phyloP scores from a whole-genome alignment of 805 yeast species.

The Cephaloascus fragrans region DNA sequence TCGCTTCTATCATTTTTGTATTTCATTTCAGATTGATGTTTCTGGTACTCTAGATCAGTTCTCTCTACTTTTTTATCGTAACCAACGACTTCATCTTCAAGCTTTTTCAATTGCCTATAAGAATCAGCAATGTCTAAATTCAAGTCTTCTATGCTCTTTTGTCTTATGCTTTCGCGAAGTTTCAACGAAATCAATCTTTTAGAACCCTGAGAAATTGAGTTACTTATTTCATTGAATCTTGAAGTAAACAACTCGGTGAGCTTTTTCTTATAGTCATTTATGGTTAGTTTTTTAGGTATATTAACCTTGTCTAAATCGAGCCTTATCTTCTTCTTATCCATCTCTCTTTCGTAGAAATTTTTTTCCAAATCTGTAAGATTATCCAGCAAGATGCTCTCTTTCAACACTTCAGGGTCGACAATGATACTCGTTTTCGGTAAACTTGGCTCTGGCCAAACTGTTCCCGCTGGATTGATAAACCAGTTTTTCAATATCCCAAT shows the following conservation, averaged over 20 bases:
- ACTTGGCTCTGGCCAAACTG: background rate
- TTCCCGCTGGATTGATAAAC: background rate
- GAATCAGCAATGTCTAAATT: conserved; percentile 27
- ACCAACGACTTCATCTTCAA: conserved; percentile 17
- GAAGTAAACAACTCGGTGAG: conserved; percentile 26
- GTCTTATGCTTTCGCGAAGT: conserved; percentile 27
- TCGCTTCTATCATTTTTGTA: background rate
- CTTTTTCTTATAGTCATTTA: conserved; percentile 17
- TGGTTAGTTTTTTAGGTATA: background rate
- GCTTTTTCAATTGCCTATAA: conserved; percentile 24
- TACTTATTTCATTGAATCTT: conserved; percentile 15
- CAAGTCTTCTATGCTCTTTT: conserved; percentile 24
- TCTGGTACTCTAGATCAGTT: conserved; percentile 16
- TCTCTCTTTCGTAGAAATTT: background rate
- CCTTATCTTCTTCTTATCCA: background rate
- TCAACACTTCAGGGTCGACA: conserved; percentile 10
- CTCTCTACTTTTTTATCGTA: conserved; percentile 18
- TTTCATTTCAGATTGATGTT: background rate
- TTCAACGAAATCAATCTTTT: conserved; percentile 15
- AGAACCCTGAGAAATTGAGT: conserved; percentile 11
- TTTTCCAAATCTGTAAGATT: background rate
- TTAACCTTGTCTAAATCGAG: background rate
- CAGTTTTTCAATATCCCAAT: background rate
- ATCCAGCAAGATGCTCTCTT: conserved; percentile 10
- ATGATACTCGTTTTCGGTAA: background rate